phyloP scores from a whole-genome alignment of 2,329 filamentous ascomycete species.

The Pseudocercospora fuligena region DNA sequence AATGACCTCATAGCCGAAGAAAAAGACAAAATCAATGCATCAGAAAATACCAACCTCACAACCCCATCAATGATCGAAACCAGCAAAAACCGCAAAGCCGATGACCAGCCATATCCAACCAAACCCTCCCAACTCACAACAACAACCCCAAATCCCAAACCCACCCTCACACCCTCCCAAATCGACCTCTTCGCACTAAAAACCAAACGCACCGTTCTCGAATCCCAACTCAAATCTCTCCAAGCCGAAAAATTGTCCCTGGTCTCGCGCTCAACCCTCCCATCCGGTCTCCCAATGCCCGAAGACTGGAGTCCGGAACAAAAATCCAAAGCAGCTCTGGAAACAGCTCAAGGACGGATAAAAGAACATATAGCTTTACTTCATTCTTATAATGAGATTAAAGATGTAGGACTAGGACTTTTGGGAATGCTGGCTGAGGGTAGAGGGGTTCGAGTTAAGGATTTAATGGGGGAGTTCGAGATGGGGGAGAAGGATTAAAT shows the following conservation, averaged over 20 bases:
- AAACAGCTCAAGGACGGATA: slow-evolving; percentile 58
- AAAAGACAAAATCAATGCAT: background rate
- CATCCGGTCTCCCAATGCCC: slow-evolving; percentile 33
- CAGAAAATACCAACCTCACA: background rate
- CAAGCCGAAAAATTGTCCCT: slow-evolving; percentile 48
- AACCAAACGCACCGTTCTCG: slow-evolving; percentile 46
- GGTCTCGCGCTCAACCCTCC: slow-evolving; percentile 35
- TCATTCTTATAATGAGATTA: slow-evolving; percentile 73
- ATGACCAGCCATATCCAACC: no score
- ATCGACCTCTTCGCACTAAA: background rate
- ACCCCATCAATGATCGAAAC: no score
- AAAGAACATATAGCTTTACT: slow-evolving; percentile 67
- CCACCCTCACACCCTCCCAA: no score
- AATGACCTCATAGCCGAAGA: background rate
- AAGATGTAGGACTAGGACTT: slow-evolving; percentile 68
- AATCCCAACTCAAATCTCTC: slow-evolving; percentile 55
- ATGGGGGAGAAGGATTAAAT: slow-evolving; percentile 50
- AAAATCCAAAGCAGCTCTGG: slow-evolving; percentile 39
- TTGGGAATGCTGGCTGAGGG: slow-evolving; percentile 71
- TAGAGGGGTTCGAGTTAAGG: slow-evolving; percentile 59
- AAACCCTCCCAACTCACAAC: no score
- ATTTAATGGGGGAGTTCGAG: slow-evolving; percentile 56
- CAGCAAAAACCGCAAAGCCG: no score
- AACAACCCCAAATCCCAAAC: no score
- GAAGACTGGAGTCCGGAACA: slow-evolving; percentile 23